Conservation (phyloP, 345 rosid genomes). For the Bruguiera sexangula region DNA sequence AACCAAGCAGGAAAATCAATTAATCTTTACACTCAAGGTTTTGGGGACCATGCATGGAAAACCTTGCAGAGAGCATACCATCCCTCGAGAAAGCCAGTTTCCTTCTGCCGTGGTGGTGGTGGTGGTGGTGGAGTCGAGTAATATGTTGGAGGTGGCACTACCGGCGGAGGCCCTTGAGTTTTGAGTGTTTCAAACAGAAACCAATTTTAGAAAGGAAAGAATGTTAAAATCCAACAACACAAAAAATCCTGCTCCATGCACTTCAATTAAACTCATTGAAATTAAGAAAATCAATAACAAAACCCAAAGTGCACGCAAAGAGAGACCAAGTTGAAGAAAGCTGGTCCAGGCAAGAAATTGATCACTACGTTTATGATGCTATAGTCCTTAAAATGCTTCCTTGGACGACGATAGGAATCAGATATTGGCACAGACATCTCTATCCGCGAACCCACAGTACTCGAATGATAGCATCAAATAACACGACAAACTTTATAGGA, state of each 20-base stretch:
- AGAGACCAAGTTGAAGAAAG: no score
- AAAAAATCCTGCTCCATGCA: background rate
- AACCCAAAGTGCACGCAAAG: no score
- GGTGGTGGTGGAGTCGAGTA: conserved; percentile 46
- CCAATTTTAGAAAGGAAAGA: background rate
- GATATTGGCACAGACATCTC: no score
- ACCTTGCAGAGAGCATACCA: conserved; percentile 29
- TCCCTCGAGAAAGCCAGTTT: conserved; percentile 50
- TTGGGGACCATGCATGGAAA: background rate
- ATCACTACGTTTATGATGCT: no score
- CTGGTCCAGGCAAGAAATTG: no score
- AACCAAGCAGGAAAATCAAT: conserved; percentile 1
- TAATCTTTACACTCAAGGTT: background rate
- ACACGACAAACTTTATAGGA: no score
- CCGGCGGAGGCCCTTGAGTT: conserved; percentile 39
- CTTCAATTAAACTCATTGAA: no score
- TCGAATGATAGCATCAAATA: background rate
- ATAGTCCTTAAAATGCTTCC: no score
- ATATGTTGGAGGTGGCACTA: conserved; percentile 56
- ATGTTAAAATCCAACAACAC: background rate
- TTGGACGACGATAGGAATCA: no score
- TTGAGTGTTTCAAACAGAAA: background rate
- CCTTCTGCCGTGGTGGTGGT: conserved; percentile 26
- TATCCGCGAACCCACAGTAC: no score
- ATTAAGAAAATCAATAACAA: no score